These are phyloP conservation scores for Suillus placidus DNA, from an alignment of 768 basidiomycete genomes.

Conservation along the genomic window DNA sequence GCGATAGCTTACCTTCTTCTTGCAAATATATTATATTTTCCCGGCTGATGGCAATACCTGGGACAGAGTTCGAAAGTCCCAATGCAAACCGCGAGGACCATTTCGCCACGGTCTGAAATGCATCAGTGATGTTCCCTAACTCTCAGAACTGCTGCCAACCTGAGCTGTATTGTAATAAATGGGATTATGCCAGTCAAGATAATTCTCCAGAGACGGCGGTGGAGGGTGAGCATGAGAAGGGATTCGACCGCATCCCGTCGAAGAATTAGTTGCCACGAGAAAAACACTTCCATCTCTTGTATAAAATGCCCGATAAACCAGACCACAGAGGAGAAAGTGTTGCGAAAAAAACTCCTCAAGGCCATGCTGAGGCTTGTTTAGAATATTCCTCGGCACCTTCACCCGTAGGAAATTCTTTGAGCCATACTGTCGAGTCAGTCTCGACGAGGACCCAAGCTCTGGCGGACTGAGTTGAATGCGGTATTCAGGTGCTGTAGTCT, in stretches of 20 bases:
- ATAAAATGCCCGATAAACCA: conserved; percentile 62
- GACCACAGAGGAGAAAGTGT: conserved; percentile 55
- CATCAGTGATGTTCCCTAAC: background rate
- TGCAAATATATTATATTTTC: conserved; percentile 40
- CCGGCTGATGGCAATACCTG: conserved; percentile 47
- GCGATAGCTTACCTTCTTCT: conserved; percentile 50
- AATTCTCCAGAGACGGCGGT: conserved; percentile 43
- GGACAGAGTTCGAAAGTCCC: conserved; percentile 65
- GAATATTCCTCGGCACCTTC: conserved; percentile 39
- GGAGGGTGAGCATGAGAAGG: conserved; percentile 10
- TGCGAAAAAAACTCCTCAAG: conserved; percentile 47
- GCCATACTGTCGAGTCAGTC: conserved; percentile 63
- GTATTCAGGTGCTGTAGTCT: conserved; percentile 22
- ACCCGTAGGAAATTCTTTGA: conserved; percentile 60
- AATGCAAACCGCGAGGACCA: conserved; percentile 66
- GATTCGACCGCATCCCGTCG: background rate
- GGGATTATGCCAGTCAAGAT: conserved; percentile 60
- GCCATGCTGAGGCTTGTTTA: conserved; percentile 34
- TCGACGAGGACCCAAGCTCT: conserved; percentile 55
- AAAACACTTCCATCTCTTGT: conserved; percentile 63
- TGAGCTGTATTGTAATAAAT: conserved; percentile 49
- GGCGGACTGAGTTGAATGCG: conserved; percentile 50
- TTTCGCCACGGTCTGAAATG: conserved; percentile 58
- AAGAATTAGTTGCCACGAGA: conserved; percentile 49
- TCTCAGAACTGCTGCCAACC: conserved; percentile 37